Conservation (phyloP, 805 yeast species). For the Candida dajiaensis region DNA sequence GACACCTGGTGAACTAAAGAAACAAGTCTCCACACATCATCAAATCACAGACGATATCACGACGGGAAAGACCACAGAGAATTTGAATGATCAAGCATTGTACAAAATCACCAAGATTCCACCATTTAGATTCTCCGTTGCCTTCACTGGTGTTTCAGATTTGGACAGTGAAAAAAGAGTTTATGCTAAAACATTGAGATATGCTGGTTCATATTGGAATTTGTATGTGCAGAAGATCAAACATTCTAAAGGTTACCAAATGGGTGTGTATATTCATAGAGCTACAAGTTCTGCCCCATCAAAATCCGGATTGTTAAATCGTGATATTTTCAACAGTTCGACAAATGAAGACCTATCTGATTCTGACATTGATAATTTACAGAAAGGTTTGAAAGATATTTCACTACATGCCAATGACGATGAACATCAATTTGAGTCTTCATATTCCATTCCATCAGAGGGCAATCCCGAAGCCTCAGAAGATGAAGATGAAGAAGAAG, state of each 20-base stretch:
- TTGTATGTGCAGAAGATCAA: slow-evolving; percentile 45
- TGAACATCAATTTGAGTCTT: slow-evolving; percentile 2
- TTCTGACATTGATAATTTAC: slow-evolving; percentile 5
- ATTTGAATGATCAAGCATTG: slow-evolving; percentile 3
- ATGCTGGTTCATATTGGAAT: slow-evolving; percentile 59
- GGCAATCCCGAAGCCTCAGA: slow-evolving; percentile 24
- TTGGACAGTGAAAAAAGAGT: slow-evolving; percentile 40
- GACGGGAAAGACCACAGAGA: slow-evolving; percentile 18
- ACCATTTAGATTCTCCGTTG: slow-evolving; percentile 49
- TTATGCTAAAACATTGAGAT: slow-evolving; percentile 49
- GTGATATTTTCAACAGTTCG: slow-evolving; percentile 27
- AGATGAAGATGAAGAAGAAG: slow-evolving; percentile 10
- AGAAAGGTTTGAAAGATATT: slow-evolving; percentile 7
- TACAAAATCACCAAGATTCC: slow-evolving; percentile 40
- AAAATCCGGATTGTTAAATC: slow-evolving; percentile 34
- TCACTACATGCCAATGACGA: slow-evolving; percentile 4
- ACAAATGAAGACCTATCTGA: background rate
- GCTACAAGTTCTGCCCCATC: slow-evolving; percentile 35
- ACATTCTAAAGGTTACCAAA: slow-evolving; percentile 37
- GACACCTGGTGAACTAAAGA: slow-evolving; percentile 32
- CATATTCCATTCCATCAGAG: slow-evolving; percentile 23
- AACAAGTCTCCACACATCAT: slow-evolving; percentile 23
- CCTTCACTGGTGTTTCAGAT: slow-evolving; percentile 42
- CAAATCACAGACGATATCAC: slow-evolving; percentile 12
- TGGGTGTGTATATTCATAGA: slow-evolving; percentile 52